Base-by-base conservation (phyloP, 2,329 filamentous ascomycete species). In the Nemania bipapillata region DNA sequence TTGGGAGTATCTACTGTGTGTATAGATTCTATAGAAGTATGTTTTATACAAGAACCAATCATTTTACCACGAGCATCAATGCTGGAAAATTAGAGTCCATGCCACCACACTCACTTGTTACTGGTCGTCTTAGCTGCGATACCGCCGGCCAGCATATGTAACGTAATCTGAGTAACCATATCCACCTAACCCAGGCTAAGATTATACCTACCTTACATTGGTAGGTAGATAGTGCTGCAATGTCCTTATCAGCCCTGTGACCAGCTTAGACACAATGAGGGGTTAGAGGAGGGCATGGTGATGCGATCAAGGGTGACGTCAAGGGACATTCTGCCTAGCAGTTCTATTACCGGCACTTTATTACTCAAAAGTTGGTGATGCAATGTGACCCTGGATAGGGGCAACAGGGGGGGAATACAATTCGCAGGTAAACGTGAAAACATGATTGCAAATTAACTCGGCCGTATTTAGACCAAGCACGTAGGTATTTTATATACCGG, bases 21-120 rank as follows among this genome's bases (percentile, higher is more conserved):
- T n/a, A n/a, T n/a, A n/a, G n/a, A n/a, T n/a, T n/a, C n/a, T n/a
- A n/a, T n/a, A n/a, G n/a, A n/a, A n/a, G 22, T 28, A 58, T 56
- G 26, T 54, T 53, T 22, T 5, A 61, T 52, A 49, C 32, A 62
- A 63, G 55, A 62, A 52, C 72, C 72, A 73, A 73, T 72, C 72
- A 66, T 67, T 64, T 26, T 22, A 26, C 57, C 72, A 72, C 72
- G 72, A 69, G 69, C 50, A 12, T 40, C 42, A 32, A 63, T 20
- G 30, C 28, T 20, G 62, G 20, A 56, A 17, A 12, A 22, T 32
- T 35, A 55, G 24, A 49, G 47, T 40, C 57, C 59, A 58, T 64
- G 58, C 55, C 30, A 49, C 47, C 49, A 61, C 42, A 6, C 55
- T 61, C 55, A 50, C 28, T 52, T 67, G 42, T 22, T 42, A 66